These are phyloP conservation scores for Pseudozyma sp. DNA, from an alignment of 1,284 basidiomycete genomes.

Conservation along the genomic window DNA sequence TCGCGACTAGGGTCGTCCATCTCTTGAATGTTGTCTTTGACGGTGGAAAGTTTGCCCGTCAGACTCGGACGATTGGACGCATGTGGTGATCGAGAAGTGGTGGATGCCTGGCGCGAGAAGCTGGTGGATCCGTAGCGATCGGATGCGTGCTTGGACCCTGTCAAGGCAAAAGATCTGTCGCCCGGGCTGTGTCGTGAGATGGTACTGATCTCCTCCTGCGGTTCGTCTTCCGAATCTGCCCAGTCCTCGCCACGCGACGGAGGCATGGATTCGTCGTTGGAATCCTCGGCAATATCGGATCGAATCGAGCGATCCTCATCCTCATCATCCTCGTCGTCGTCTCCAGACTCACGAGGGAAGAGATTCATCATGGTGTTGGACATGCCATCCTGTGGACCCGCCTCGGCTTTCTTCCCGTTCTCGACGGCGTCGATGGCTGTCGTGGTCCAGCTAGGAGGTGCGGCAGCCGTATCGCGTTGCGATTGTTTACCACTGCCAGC, in stretches of 20 bases:
- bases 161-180: not conserved
- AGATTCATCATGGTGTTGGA: conserved; percentile 23
- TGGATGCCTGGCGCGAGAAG: conserved; percentile 15
- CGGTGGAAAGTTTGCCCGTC: conserved; percentile 36
- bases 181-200: conserved; percentile 8
- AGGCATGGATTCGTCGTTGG: conserved; percentile 4
- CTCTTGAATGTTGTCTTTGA: conserved; percentile 38
- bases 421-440: conserved; percentile 29
- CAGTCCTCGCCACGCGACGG: conserved; percentile 9
- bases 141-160: conserved; percentile 2
- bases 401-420: not conserved
- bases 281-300: not conserved
- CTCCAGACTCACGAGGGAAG: conserved; percentile 18
- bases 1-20: conserved; percentile 40
- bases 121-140: conserved; percentile 30
- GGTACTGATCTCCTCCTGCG: conserved; percentile 29
- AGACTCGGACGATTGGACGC: conserved; percentile 17
- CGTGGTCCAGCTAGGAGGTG: conserved; percentile 27
- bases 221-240: conserved; percentile 19
- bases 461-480: not conserved
- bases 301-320: conserved; percentile 1
- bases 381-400: conserved; percentile 11
- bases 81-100: not conserved
- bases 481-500: conserved; percentile 6
- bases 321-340: conserved; percentile 15